Evolutionary conservation across 495 filamentous ascomycete species (phyloP).

Genomic region (Pyrenopolyporus hunteri): DNA sequence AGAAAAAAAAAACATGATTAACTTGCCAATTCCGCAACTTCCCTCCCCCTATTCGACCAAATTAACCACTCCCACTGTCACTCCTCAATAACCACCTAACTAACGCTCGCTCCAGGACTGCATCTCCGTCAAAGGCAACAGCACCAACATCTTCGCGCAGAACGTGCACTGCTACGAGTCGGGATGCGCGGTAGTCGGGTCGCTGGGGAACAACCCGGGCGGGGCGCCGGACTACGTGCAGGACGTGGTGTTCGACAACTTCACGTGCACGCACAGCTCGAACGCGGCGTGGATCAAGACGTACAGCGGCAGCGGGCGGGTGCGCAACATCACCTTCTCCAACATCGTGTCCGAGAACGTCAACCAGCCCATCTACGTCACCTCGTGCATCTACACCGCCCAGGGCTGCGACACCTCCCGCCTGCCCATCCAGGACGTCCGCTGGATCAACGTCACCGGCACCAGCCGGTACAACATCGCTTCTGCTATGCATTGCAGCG

Average conservation of each 20-base stretch:
- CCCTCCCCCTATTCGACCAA: background rate
- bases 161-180: constrained; percentile 53
- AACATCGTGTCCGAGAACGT: constrained; percentile 56
- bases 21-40: background rate
- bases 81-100: background rate
- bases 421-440: constrained; percentile 56
- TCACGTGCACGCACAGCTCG: constrained; percentile 52
- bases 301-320: constrained; percentile 53
- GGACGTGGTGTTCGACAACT: constrained; percentile 50
- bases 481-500: constrained; percentile 59
- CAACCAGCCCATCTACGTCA: constrained; percentile 64
- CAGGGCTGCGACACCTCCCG: constrained; percentile 58
- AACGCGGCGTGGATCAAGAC: constrained; percentile 65
- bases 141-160: constrained; percentile 52
- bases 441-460: constrained; percentile 63
- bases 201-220: constrained; percentile 44
- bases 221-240: constrained; percentile 45
- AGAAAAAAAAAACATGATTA: no score
- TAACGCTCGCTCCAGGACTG: constrained; percentile 54
- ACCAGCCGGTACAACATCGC: constrained; percentile 61
- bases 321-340: constrained; percentile 59
- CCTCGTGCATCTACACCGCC: constrained; percentile 60
- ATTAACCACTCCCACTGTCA: no score
- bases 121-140: constrained; percentile 66
- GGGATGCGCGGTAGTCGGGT: constrained; percentile 46